A percentile compares a stretch with the other conserved stretches of the same genome.
These are phyloP conservation scores for Zymoseptoria tritici DNA, from an alignment of 2,329 filamentous ascomycete species.

Conservation along the genomic window DNA sequence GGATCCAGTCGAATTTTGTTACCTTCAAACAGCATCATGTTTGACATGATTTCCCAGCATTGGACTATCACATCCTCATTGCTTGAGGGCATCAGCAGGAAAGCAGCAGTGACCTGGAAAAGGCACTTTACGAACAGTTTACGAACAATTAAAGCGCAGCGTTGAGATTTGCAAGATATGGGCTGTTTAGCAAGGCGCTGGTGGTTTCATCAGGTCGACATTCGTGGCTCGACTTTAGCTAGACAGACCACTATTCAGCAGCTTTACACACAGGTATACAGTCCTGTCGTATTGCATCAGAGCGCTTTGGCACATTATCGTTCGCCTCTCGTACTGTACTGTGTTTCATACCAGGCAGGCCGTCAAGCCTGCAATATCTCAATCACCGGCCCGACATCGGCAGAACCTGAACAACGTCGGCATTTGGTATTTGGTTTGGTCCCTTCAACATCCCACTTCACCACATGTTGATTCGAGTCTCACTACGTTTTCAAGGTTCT, in stretches of 20 bases:
- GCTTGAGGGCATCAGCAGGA: not conserved
- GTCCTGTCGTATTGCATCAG: not conserved
- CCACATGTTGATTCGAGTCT: not conserved
- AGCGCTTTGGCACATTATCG: not conserved
- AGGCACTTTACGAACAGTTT: not conserved
- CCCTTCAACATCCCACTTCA: not conserved
- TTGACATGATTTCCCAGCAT: not conserved
- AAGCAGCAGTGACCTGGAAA: not conserved
- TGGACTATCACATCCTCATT: not conserved
- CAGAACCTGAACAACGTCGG: not conserved
- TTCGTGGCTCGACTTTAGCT: not conserved
- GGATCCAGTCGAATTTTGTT: not conserved
- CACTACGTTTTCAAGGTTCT: not conserved
- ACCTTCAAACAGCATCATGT: not conserved
- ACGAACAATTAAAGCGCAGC: not conserved
- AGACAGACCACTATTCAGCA: not conserved
- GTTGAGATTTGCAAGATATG: not conserved
- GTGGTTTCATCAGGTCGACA: not conserved
- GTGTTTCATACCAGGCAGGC: not conserved
- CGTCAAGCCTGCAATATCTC: not conserved
- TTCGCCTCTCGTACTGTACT: not conserved
- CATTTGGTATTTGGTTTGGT: not conserved
- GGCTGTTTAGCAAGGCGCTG: conserved; percentile 3
- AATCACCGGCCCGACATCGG: not conserved
- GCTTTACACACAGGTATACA: not conserved